Evolutionary conservation across 2,329 filamentous ascomycete species (phyloP), one percentile per base, ranked within the genome.

Genomic region (Aspergillus texensis): DNA sequence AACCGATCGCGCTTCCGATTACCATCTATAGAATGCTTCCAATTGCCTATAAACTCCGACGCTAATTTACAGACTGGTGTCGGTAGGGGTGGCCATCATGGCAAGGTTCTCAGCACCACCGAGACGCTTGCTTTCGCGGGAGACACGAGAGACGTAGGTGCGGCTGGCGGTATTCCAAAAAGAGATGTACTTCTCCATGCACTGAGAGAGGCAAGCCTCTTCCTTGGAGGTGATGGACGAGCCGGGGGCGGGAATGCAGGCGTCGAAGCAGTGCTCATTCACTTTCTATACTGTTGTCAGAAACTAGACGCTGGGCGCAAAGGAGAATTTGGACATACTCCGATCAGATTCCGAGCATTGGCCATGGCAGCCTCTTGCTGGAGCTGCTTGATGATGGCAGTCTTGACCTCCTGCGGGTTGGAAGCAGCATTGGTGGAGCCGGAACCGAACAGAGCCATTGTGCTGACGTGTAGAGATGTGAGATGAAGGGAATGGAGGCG

Each of bases 171-270:
- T 81, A 80, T 93, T 93, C 91, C 91, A 94, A 12, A 90, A 86
- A 36, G 84, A 81, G 84, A 94, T 92, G 83, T 94, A 94, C 79
- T 94, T 94, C 72, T 94, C 91, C 87, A 93, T 91, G 82, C 91
- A 94, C 65, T 85, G 83, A 24, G 86, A 91, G 74, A 91, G 84
- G 81, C 91, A 94, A 26, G 85, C 83, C 74, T 88, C 83, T 77
- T 94, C 91, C 78, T 85, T 79, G 78, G 84, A 86, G 57, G 88
- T 89, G 61, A 94, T 80, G 60, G 86, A 88, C 57, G 83, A 77
- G 62, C 90, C 89, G 60, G 91, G 78, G 73, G 89, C 88, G 57
- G 90, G 84, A 19, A 94, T 81, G 78, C 91, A 94, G 77, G 88
- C 89, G 54, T 91, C 87, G 81, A 93, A 94, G 83, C 91, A 94